Evolutionary conservation across 108 stramenopile genomes (phyloP), one percentile per base, ranked within the genome.

Genomic region (Discostella pseudostelligera): DNA sequence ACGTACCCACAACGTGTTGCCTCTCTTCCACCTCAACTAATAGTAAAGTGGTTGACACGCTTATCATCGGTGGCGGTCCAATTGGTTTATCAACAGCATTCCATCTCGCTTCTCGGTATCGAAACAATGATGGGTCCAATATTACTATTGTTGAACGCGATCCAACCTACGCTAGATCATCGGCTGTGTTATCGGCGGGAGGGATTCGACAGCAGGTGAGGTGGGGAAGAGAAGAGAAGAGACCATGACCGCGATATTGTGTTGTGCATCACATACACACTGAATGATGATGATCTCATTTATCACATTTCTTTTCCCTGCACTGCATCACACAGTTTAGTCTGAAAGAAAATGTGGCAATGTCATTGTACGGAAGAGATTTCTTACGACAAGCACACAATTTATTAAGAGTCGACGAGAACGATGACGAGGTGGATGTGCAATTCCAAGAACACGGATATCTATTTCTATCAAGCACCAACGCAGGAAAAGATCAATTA

Each of bases 361-460:
- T 87, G 84, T 70, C 70, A 21, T 26, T 83, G n/a, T 87, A 88
- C 58, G 83, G 87, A 9, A 46, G 66, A 17, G 85, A 88, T 24
- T 87, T 91, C 58, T 60, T 91, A 21, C 40, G 78, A 22, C 17
- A 28, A 14, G 60, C 73, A 11, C 40, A 62, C 42, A 22, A 56
- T 36, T 24, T 66, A 21, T 43, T 76, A 29, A 20, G 51, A 25
- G 68, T 65, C 7, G 69, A 70, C 16, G 64, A 72, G 24, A 64
- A 67, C 20, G 72, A 77, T 8, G 69, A 74, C n/a, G 65, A 59
- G 62, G 83, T 84, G 36, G 77, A 83, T 48, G 69, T 81, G 17
- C 79, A 81, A 37, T 83, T 83, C 61, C 62, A 80, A 57, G 76
- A 81, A 39, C 74, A 81, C 62, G 90, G 90, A 60, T 91, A 91